Evolutionary conservation across 2,329 filamentous ascomycete species (phyloP).

Genomic region (Fusarium pseudocircinatum): DNA sequence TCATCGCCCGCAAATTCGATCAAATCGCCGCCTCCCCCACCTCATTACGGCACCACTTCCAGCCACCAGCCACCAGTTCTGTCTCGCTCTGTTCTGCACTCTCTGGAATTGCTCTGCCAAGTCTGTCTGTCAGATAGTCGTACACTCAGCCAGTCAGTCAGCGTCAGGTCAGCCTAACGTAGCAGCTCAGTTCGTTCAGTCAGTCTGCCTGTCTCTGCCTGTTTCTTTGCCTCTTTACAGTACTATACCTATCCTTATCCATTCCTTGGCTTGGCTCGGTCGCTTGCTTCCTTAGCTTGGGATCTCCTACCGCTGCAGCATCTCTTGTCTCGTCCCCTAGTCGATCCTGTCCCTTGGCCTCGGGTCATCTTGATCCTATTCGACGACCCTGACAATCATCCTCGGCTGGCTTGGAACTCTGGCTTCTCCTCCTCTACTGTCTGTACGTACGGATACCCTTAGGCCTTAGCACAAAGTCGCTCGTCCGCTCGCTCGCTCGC

Average conservation of each 20-base stretch:
- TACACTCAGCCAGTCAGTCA: not conserved
- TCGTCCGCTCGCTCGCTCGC: not conserved
- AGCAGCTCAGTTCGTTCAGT: slow-evolving; percentile 4
- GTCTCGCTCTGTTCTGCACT: slow-evolving; percentile 11
- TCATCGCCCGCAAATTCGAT: slow-evolving; percentile 33
- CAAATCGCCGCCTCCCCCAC: slow-evolving; percentile 43
- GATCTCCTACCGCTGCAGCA: slow-evolving; percentile 11
- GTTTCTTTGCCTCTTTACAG: slow-evolving; percentile 3
- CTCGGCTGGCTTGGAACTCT: slow-evolving; percentile 29
- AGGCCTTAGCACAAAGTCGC: slow-evolving; percentile 23
- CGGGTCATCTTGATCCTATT: slow-evolving; percentile 23
- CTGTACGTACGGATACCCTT: not conserved
- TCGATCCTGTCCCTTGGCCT: slow-evolving; percentile 31
- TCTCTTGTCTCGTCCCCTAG: slow-evolving; percentile 15
- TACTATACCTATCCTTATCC: not conserved
- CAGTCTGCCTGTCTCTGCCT: not conserved
- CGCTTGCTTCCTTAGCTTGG: slow-evolving; percentile 5
- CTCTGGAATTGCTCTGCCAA: slow-evolving; percentile 1
- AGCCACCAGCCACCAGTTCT: slow-evolving; percentile 42
- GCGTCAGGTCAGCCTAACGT: not conserved
- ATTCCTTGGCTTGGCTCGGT: slow-evolving; percentile 11
- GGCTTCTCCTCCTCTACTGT: slow-evolving; percentile 4
- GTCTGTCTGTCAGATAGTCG: not conserved
- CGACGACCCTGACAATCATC: slow-evolving; percentile 19
- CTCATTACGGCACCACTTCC: slow-evolving; percentile 44